Evolutionary conservation across 495 filamentous ascomycete species (phyloP).

Genomic region (Lophiotrema nucula): DNA sequence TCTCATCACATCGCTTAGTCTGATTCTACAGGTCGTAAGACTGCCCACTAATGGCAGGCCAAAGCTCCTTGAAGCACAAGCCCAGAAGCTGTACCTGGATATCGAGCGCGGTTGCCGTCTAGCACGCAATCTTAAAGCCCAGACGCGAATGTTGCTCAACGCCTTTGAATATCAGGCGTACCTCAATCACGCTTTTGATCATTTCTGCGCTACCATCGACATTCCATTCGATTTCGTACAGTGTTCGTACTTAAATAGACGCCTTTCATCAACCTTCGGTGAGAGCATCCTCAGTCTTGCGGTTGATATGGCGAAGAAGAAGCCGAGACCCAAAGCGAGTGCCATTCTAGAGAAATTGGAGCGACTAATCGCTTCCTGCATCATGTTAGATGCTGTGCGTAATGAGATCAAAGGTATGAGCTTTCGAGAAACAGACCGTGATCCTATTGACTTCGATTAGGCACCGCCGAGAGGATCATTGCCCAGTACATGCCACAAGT

Average conservation of each 20-base stretch:
- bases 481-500: constrained; percentile 20
- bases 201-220: constrained; percentile 21
- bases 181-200: constrained; percentile 27
- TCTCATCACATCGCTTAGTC: background rate
- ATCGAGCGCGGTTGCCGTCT: constrained; percentile 8
- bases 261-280: constrained; percentile 16
- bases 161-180: constrained; percentile 18
- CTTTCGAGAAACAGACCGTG: background rate
- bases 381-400: constrained; percentile 24
- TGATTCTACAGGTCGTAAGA: constrained; percentile 15
- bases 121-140: background rate
- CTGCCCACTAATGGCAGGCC: constrained; percentile 20
- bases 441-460: constrained; percentile 2
- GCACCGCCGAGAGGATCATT: constrained; percentile 18
- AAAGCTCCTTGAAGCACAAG: constrained; percentile 23
- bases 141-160: constrained; percentile 20
- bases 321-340: background rate
- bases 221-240: constrained; percentile 24
- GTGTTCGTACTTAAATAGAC: constrained; percentile 14
- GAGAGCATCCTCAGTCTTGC: constrained; percentile 21
- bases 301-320: constrained; percentile 1
- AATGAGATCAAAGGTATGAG: constrained; percentile 15
- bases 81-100: constrained; percentile 13
- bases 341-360: constrained; percentile 18
- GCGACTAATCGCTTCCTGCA: constrained; percentile 18